Evolutionary conservation across 148 eudicot genomes (phyloP), one percentile per base, ranked within the genome.

Genomic region (Euryodendron excelsum): DNA sequence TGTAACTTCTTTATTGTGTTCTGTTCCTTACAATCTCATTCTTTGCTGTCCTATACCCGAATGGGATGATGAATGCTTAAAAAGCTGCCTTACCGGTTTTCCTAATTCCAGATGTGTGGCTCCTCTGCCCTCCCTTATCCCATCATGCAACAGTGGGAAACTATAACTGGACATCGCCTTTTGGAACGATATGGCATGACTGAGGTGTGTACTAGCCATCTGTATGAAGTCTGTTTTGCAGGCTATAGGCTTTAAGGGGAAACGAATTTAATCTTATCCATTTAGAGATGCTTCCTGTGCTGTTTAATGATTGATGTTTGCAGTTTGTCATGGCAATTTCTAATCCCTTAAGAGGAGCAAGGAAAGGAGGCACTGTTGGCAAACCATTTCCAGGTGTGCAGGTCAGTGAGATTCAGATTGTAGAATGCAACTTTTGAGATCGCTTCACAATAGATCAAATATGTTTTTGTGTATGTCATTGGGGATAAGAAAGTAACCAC

Each of bases 171-270:
- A 25, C 98, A 96, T 82, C 88, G 91, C 33, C 94, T 96, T 73
- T 80, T 96, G 80, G 99, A 96, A 81, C 89, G 99, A 69, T 96
- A 96, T 84, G 99, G 99, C 76, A 96, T 96, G 99, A 96, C 99
- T 72, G 99, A 96, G 94, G 99, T 93, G 86, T 73, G 53, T 75
- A 71, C 59, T 72, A 58, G 73, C 62, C 59, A 31, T 36, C 34
- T 48, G 27, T 48, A 45, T 3, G 34, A 37, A 60, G 36, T 30
- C 28, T 31, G 52, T 75, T 65, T n/a, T 60, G 79, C 72, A 50
- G 58, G 56, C 20, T 55, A 9, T 58, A 45, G 1, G 3, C 21
- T 39, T 52, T 45, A 6, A 3, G 37, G 36, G 1, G 47, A 47
- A 60, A 2, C 15, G 13, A n/a, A 44, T 75, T 45, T 69, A 36